Evolutionary conservation across 441 rosid species (phyloP).

Genomic region (Cnidoscolus chayamansa): DNA sequence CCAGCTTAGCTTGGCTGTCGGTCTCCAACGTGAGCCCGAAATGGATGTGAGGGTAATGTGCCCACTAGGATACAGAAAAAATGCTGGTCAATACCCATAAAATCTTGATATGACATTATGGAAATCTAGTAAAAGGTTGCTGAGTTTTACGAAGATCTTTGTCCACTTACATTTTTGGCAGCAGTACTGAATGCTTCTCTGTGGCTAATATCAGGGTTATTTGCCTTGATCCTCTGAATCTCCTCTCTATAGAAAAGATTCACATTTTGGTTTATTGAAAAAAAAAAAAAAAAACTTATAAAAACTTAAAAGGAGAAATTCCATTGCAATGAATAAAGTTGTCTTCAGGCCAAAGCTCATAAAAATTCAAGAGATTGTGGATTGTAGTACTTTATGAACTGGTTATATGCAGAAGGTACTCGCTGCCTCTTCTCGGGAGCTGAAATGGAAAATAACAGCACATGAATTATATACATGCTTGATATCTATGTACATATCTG

Average conservation of each 20-base stretch:
- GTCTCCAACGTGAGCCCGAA: slow-evolving; percentile 82
- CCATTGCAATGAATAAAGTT: slow-evolving; percentile 13
- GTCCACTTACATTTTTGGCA: slow-evolving; percentile 76
- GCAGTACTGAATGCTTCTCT: slow-evolving; percentile 99
- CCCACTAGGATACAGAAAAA: slow-evolving; percentile 54
- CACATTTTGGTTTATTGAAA: not conserved
- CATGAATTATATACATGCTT: not conserved
- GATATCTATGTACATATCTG: not conserved
- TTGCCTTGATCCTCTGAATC: slow-evolving; percentile 95
- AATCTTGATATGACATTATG: not conserved
- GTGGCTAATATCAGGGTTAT: slow-evolving; percentile 87
- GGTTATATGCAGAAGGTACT: slow-evolving; percentile 93
- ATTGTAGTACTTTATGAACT: slow-evolving; percentile 76
- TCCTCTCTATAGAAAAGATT: slow-evolving; percentile 59
- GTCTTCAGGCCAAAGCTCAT: slow-evolving; percentile 5
- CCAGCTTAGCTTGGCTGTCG: slow-evolving; percentile 60
- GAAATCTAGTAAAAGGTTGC: not conserved
- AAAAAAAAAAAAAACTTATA: not conserved
- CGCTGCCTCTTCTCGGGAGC: slow-evolving; percentile 98
- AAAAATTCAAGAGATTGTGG: slow-evolving; percentile 6
- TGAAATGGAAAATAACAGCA: slow-evolving; percentile 44
- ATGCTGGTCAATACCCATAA: slow-evolving; percentile 8
- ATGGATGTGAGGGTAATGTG: slow-evolving; percentile 93
- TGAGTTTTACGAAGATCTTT: not conserved
- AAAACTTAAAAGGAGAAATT: slow-evolving; percentile 1